Percentiles rank a stretch among this genome's conserved stretches.
These are phyloP conservation scores for Pinus tabuliformis DNA, from an alignment of 75 land plant genomes.

Conservation along the genomic window DNA sequence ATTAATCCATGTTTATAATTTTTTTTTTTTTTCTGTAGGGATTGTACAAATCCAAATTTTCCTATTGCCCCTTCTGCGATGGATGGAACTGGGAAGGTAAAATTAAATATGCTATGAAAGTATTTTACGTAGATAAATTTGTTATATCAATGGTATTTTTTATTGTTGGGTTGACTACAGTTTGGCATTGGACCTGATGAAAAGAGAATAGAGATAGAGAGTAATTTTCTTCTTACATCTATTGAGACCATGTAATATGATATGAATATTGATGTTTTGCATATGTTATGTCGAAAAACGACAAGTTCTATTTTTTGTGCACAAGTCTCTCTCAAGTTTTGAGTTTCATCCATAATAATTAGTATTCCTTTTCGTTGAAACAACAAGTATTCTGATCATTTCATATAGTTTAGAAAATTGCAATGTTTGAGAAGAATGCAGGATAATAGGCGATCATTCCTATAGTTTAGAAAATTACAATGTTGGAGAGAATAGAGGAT, in stretches of 20 bases:
- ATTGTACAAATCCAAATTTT: slow-evolving; percentile 81
- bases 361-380: background rate
- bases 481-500: no score
- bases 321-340: background rate
- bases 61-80: slow-evolving; percentile 80
- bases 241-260: slow-evolving; percentile 77
- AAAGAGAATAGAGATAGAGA: slow-evolving; percentile 64
- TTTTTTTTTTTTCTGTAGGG: slow-evolving; percentile 30
- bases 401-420: slow-evolving; percentile 70
- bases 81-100: slow-evolving; percentile 59
- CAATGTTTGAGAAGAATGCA: slow-evolving; percentile 75
- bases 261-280: slow-evolving; percentile 66
- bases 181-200: slow-evolving; percentile 49
- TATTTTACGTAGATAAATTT: background rate
- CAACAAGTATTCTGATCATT: slow-evolving; percentile 69
- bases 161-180: slow-evolving; percentile 5
- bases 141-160: background rate
- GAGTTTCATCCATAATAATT: background rate
- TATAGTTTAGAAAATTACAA: no score
- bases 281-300: slow-evolving; percentile 34
- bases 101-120: background rate
- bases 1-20: no score
- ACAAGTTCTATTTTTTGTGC: background rate
- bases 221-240: slow-evolving; percentile 80
- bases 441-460: no score